Conservation (phyloP, 805 yeast genomes). For the Candida palmyrensis region DNA sequence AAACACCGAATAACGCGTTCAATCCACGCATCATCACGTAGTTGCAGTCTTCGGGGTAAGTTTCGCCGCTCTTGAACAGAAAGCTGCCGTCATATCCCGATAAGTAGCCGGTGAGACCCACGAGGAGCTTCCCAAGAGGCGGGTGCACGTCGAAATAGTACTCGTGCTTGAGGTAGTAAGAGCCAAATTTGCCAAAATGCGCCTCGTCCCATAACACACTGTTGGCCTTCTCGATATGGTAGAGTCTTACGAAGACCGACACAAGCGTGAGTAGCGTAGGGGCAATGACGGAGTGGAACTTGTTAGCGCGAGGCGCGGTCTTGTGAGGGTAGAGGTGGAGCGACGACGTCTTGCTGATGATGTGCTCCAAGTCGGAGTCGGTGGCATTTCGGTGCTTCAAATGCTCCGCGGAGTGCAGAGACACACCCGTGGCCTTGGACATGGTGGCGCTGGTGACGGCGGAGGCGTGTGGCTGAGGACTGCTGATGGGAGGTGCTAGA, state of each 20-base stretch:
- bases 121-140: conserved; percentile 77
- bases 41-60: conserved; percentile 72
- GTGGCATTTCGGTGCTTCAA: conserved; percentile 1
- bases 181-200: conserved; percentile 83
- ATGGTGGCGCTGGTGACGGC: no score
- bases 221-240: conserved; percentile 31
- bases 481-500: no score
- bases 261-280: conserved; percentile 33
- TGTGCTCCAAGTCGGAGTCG: conserved; percentile 4
- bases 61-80: conserved; percentile 79
- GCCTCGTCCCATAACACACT: conserved; percentile 88
- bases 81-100: conserved; percentile 87
- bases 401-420: no score
- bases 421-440: no score
- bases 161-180: conserved; percentile 72
- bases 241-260: conserved; percentile 55
- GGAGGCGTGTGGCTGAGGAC: no score
- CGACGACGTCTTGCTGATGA: conserved; percentile 5
- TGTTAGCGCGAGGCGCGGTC: neutral
- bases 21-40: conserved; percentile 83
- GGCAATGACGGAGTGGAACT: no score
- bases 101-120: conserved; percentile 71
- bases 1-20: conserved; percentile 78
- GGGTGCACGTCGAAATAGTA: conserved; percentile 87
- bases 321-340: neutral